phyloP scores from a whole-genome alignment of 2,329 filamentous ascomycete genomes.

The Colletotrichum lini region DNA sequence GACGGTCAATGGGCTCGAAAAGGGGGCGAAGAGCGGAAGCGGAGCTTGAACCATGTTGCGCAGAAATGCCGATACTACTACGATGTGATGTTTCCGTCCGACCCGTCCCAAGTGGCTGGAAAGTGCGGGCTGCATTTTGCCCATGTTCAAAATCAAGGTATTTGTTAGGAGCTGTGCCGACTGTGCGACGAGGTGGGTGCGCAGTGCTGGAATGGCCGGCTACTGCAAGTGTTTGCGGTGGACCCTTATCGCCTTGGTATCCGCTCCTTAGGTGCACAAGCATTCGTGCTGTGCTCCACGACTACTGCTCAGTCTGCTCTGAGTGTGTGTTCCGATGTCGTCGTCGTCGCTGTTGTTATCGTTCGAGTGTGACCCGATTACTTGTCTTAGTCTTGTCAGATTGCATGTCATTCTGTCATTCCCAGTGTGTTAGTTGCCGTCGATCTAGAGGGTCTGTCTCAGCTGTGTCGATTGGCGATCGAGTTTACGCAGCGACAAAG shows the following conservation, averaged over 20 bases:
- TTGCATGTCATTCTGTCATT: slow-evolving; percentile 22
- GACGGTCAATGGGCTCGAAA: slow-evolving; percentile 13
- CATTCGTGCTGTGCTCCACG: not conserved
- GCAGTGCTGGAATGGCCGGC: slow-evolving; percentile 24
- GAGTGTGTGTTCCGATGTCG: slow-evolving; percentile 6
- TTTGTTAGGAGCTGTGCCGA: not conserved
- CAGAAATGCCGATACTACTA: slow-evolving; percentile 9
- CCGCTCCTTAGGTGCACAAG: not conserved
- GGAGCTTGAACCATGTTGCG: slow-evolving; percentile 30
- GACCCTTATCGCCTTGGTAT: not conserved
- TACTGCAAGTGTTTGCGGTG: slow-evolving; percentile 25
- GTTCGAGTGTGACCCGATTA: not conserved
- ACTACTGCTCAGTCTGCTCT: slow-evolving; percentile 4
- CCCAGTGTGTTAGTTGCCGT: slow-evolving; percentile 23
- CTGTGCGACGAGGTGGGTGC: slow-evolving; percentile 23
- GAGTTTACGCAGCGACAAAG: slow-evolving; percentile 11
- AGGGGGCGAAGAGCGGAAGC: slow-evolving; percentile 25
- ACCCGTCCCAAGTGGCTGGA: slow-evolving; percentile 39
- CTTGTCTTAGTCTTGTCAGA: slow-evolving; percentile 33
- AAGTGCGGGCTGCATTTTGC: slow-evolving; percentile 33
- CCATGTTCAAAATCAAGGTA: slow-evolving; percentile 21
- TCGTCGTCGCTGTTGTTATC: not conserved
- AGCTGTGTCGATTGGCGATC: slow-evolving; percentile 36
- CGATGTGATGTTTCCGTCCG: slow-evolving; percentile 27
- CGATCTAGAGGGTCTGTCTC: slow-evolving; percentile 39